A percentile compares a stretch with the other conserved stretches of the same genome.
These are phyloP conservation scores for Rhynchosporium graminicola DNA, from an alignment of 2,329 filamentous ascomycete species.

Conservation along the genomic window DNA sequence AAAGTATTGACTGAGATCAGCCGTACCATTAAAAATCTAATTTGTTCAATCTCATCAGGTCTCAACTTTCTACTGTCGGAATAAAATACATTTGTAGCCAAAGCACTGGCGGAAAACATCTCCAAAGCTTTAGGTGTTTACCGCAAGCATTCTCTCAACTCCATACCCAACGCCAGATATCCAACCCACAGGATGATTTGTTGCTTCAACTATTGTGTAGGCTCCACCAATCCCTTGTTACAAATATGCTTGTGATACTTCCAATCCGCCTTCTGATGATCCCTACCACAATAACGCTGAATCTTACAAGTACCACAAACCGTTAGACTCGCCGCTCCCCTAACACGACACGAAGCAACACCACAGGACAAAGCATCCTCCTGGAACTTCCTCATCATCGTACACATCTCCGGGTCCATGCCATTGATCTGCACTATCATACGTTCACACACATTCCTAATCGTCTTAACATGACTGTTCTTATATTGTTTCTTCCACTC, in stretches of 20 bases:
- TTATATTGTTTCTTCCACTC: constrained; percentile 29
- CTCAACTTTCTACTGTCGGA: too few species aligned
- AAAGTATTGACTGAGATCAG: too few species aligned
- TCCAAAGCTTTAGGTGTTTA: background rate
- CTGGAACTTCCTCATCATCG: constrained; percentile 25
- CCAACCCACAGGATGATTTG: too few species aligned
- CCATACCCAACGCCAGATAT: background rate
- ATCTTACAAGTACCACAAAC: constrained; percentile 34
- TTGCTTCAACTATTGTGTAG: background rate
- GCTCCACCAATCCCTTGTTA: constrained; percentile 30
- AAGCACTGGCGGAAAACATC: background rate
- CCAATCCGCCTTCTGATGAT: constrained; percentile 40
- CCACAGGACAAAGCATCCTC: constrained; percentile 29
- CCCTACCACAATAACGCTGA: constrained; percentile 35
- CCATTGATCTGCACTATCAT: constrained; percentile 31
- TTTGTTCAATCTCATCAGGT: too few species aligned
- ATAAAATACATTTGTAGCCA: too few species aligned
- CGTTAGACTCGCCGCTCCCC: constrained; percentile 25
- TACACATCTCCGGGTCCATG: constrained; percentile 20
- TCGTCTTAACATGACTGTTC: constrained; percentile 25
- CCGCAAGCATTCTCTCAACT: background rate
- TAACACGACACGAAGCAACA: constrained; percentile 22
- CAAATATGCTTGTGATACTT: constrained; percentile 38
- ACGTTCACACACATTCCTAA: constrained; percentile 27
- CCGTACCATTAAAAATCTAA: too few species aligned